Percentiles rank a stretch among this genome's conserved stretches.
These are phyloP conservation scores for Mycena amicta DNA, from an alignment of 768 basidiomycete genomes.

Conservation along the genomic window DNA sequence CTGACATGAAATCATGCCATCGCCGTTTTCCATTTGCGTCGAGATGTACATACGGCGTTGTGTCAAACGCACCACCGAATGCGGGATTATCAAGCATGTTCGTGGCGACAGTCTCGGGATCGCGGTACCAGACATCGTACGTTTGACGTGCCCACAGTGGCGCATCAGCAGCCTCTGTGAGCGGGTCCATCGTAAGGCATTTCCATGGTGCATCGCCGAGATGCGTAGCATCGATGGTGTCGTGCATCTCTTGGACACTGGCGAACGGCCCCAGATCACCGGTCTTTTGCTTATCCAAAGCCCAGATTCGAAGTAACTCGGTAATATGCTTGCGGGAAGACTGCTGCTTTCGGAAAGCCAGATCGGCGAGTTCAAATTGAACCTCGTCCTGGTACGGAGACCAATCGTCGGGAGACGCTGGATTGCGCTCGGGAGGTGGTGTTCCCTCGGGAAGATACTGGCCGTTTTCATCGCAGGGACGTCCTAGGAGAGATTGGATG, in stretches of 20 bases:
- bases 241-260: not conserved
- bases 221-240: not conserved
- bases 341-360: constrained; percentile 17
- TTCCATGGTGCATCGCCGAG: not conserved
- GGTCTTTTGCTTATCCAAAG: not conserved
- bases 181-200: constrained; percentile 1
- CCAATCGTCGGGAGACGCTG: constrained; percentile 19
- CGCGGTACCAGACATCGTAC: constrained; percentile 9
- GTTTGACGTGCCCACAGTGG: constrained; percentile 7
- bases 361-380: constrained; percentile 26
- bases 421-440: constrained; percentile 2
- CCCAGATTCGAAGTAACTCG: not conserved
- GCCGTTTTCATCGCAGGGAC: constrained; percentile 17
- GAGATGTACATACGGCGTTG: constrained; percentile 30
- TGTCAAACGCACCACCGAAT: constrained; percentile 36
- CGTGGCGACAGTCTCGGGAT: constrained; percentile 24
- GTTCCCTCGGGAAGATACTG: not conserved
- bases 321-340: constrained; percentile 2
- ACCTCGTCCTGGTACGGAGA: constrained; percentile 14
- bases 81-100: constrained; percentile 37
- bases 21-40: constrained; percentile 26
- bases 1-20: constrained; percentile 42
- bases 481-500: constrained; percentile 10
- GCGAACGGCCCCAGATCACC: not conserved
- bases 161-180: not conserved